These are phyloP conservation scores for Terfezia boudieri DNA, from an alignment of 495 filamentous ascomycete species.

Conservation along the genomic window DNA sequence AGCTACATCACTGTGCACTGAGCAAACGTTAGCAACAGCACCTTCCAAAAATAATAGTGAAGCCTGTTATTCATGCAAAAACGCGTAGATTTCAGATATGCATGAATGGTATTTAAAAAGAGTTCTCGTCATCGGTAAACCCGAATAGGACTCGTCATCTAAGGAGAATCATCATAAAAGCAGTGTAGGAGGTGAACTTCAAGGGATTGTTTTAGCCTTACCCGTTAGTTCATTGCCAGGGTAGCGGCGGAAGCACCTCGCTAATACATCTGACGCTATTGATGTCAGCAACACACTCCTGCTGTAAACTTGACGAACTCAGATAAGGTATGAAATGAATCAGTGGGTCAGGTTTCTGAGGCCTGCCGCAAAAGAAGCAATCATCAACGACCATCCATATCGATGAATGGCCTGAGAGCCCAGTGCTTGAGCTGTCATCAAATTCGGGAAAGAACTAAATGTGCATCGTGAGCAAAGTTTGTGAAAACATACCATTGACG, in stretches of 20 bases:
- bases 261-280: no score
- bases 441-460: slow-evolving; percentile 17
- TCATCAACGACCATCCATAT: not conserved
- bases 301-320: no score
- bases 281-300: no score
- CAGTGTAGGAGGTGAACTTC: not conserved
- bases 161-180: slow-evolving; percentile 38
- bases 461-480: not conserved
- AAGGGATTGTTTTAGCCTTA: no score
- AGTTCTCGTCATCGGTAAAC: slow-evolving; percentile 54
- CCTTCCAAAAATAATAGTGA: not conserved
- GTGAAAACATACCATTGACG: no score
- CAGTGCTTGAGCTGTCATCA: slow-evolving; percentile 96
- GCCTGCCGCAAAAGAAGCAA: slow-evolving; percentile 88
- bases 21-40: no score
- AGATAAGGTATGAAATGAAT: slow-evolving; percentile 21
- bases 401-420: slow-evolving; percentile 40
- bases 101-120: slow-evolving; percentile 61
- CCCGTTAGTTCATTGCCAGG: no score
- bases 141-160: slow-evolving; percentile 84
- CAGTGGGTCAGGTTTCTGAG: slow-evolving; percentile 99
- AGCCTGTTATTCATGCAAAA: not conserved
- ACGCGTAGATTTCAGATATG: slow-evolving; percentile 30
- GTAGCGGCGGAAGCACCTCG: no score
- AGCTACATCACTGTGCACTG: no score